Conservation (phyloP, 306 rosid genomes). For the Inga leiocalycina region DNA sequence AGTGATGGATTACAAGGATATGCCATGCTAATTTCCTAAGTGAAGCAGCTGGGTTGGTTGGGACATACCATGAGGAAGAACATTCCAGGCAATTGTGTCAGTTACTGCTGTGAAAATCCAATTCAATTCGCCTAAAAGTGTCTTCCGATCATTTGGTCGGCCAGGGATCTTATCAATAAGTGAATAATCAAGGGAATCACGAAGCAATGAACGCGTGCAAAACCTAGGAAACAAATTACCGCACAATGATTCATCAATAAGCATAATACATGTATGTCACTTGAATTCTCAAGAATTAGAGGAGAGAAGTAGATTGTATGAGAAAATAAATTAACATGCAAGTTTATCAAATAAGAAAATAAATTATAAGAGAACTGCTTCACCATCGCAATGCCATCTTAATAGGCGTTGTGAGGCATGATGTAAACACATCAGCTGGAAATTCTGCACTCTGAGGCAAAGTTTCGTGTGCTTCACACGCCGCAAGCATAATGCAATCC, state of each 20-base stretch:
- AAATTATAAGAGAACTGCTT: constrained; percentile 40
- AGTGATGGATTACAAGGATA: constrained; percentile 18
- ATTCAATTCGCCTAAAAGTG: constrained; percentile 95
- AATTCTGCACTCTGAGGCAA: constrained; percentile 98
- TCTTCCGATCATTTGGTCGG: constrained; percentile 93
- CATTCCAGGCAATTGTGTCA: constrained; percentile 99
- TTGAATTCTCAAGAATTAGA: constrained; percentile 6
- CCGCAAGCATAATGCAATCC: constrained; percentile 98
- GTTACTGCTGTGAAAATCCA: constrained; percentile 99
- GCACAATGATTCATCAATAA: constrained; percentile 3
- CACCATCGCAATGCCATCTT: constrained; percentile 99
- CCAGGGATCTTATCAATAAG: constrained; percentile 95
- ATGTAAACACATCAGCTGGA: constrained; percentile 97
- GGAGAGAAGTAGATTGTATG: background rate
- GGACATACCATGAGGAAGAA: constrained; percentile 88
- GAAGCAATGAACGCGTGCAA: constrained; percentile 84
- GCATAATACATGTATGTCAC: background rate
- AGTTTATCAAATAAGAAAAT: constrained; percentile 4
- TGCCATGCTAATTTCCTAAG: constrained; percentile 1
- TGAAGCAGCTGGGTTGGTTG: background rate
- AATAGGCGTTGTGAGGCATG: constrained; percentile 98
- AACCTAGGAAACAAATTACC: constrained; percentile 63
- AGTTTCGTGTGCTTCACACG: constrained; percentile 96
- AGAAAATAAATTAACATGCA: constrained; percentile 10
- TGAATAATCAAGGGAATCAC: constrained; percentile 75